Evolutionary conservation across 495 filamentous ascomycete genomes (phyloP).

Genomic region (Aspergillus diversus): DNA sequence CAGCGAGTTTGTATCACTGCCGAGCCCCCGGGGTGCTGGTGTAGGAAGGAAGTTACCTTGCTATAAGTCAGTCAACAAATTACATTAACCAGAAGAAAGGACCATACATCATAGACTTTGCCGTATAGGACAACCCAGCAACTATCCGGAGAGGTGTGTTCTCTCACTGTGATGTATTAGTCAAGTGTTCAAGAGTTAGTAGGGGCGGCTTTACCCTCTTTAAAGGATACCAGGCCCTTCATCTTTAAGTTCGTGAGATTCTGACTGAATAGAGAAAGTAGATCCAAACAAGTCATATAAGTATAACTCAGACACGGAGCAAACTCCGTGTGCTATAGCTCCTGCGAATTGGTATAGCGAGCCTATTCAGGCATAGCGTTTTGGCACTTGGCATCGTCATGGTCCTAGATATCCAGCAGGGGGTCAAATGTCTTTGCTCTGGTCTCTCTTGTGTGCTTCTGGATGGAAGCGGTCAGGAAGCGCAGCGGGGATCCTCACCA

Average conservation of each 20-base stretch:
- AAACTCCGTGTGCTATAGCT: no score
- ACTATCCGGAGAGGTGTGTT: conserved; percentile 10
- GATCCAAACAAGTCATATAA: no score
- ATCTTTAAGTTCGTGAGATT: not conserved
- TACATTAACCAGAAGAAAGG: not conserved
- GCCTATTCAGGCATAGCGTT: no score
- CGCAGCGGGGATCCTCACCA: no score
- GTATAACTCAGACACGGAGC: no score
- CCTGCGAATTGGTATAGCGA: no score
- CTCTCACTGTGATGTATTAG: not conserved
- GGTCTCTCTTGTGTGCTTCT: no score
- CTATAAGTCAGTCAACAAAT: conserved; percentile 21
- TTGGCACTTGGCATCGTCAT: no score
- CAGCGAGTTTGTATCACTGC: conserved; percentile 86
- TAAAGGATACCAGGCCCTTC: not conserved
- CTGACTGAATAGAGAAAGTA: not conserved
- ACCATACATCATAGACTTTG: conserved; percentile 78
- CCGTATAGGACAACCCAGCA: conserved; percentile 92
- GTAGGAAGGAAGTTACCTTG: conserved; percentile 70
- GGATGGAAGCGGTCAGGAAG: no score
- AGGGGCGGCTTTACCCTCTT: not conserved
- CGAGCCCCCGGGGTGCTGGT: conserved; percentile 81
- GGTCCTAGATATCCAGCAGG: no score
- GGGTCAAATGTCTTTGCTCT: no score
- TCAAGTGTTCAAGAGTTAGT: not conserved